Percentiles rank a stretch among this genome's conserved stretches.
Conservation (phyloP, 176 grass and related monocot genomes). For the Secale cereale region DNA sequence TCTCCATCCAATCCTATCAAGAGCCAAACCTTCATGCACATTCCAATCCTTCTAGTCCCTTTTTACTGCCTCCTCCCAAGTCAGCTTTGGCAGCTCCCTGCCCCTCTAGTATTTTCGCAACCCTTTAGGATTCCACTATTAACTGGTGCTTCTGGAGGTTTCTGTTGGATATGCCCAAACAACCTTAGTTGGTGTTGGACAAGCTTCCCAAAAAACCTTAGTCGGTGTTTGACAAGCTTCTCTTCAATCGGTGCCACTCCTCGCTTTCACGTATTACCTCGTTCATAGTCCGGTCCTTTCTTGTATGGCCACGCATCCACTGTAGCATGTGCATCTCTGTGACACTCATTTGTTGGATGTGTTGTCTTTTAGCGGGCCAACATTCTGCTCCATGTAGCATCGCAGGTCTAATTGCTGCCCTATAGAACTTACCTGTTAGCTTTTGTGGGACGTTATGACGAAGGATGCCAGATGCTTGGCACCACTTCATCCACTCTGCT, state of each 20-base stretch:
- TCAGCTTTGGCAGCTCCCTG: not conserved
- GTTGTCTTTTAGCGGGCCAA: not conserved
- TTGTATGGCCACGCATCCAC: not conserved
- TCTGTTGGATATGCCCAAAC: not conserved
- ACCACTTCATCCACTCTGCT: not conserved
- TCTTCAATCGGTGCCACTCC: not conserved
- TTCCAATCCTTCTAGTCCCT: too few species aligned
- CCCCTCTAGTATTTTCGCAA: not conserved
- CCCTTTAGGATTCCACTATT: not conserved
- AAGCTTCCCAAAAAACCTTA: not conserved
- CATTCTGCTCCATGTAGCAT: not conserved
- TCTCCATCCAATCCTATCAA: too few species aligned
- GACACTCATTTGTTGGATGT: not conserved
- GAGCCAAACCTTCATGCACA: too few species aligned
- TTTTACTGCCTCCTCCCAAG: too few species aligned
- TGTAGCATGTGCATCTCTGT: not conserved
- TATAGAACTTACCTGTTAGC: not conserved
- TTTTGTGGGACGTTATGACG: not conserved
- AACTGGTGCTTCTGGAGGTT: not conserved
- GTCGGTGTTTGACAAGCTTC: not conserved
- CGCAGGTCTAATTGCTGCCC: not conserved
- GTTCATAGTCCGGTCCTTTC: not conserved
- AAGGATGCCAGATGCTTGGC: not conserved
- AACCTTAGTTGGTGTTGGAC: not conserved
- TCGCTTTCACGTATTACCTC: not conserved